Conservation (phyloP, 2,329 filamentous ascomycete species). For the Stenocarpella maydis region DNA sequence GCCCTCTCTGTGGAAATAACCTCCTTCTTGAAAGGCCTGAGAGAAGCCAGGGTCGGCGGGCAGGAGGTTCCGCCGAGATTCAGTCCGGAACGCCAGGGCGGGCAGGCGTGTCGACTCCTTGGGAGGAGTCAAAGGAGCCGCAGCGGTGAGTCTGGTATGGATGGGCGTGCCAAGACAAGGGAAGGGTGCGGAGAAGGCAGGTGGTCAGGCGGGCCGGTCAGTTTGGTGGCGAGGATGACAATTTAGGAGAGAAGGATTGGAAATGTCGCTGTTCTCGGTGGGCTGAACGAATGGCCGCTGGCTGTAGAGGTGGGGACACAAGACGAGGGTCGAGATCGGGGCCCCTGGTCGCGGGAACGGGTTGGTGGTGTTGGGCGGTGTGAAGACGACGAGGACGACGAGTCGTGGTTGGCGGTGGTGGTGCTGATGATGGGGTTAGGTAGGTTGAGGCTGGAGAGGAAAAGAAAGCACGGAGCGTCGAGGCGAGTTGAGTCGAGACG, state of each 20-base stretch:
- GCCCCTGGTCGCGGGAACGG: not conserved
- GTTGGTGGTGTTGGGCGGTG: not conserved
- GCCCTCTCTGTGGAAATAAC: slow-evolving; percentile 46
- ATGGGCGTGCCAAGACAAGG: slow-evolving; percentile 6
- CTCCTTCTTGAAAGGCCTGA: slow-evolving; percentile 40
- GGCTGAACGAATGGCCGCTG: slow-evolving; percentile 12
- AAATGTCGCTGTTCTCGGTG: slow-evolving; percentile 26
- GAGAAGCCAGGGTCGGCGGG: slow-evolving; percentile 46
- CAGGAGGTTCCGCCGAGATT: slow-evolving; percentile 56
- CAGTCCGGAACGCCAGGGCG: slow-evolving; percentile 56
- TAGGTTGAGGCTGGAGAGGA: slow-evolving; percentile 20
- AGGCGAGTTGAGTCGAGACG: no score
- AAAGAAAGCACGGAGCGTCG: slow-evolving; percentile 26
- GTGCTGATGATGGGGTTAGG: not conserved
- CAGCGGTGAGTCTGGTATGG: slow-evolving; percentile 3
- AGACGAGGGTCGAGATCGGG: slow-evolving; percentile 24
- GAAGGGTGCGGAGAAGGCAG: slow-evolving; percentile 19
- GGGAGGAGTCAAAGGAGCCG: slow-evolving; percentile 36
- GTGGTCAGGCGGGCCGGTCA: not conserved
- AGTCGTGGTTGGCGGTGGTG: not conserved
- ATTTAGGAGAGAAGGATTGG: slow-evolving; percentile 29
- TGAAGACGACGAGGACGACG: not conserved
- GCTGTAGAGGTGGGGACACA: slow-evolving; percentile 27
- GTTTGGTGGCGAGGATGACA: slow-evolving; percentile 19
- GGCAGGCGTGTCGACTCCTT: slow-evolving; percentile 45